Evolutionary conservation across 495 filamentous ascomycete genomes (phyloP), one percentile per base, ranked within the genome.

Genomic region (Penicillium longicatenatum): DNA sequence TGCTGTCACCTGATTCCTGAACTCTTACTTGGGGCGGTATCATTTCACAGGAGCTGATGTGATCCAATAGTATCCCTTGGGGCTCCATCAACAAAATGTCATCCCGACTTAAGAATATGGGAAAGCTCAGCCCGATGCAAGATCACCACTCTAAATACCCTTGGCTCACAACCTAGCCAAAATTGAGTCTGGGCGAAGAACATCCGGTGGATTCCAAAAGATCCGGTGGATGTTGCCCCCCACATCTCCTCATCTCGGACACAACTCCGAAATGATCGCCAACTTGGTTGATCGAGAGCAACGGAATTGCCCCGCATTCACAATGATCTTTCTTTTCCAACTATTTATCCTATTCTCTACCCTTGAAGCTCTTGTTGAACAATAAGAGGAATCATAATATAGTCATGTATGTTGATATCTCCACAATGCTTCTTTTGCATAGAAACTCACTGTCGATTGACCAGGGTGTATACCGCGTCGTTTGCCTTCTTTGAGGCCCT

Each of bases 401-500:
- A 35, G 31, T 39, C 16, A 39, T 39, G 37, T 39, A 39, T 17
- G 37, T 39, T 5, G 11, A 17, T 17, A 7, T 39, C n/a, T n/a
- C 45, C 7, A 8, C 8, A 16, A 26, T 31, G 24, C 7, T 17
- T 48, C n/a, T 48, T 48, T 48, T 17, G 12, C 16, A 6, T 10
- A 31, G 0, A 6, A 26, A 4, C 11, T 48, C 29, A 17, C 24
- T 29, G 12, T 30, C 30, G 26, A 30, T 8, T 17, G 17, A n/a
- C 7, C 45, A 79, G 76, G 76, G 70, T 64, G 33, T 91, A 90
- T 62, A 92, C 89, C 20, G 83, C 88, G 47, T 87, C 87, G 52
- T 88, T 89, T 69, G 93, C 93, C 68, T 97, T 98, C 72, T 97
- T 98, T 65, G 93, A 98, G 81, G 91, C 90, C 20, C 73, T 98